Percentiles rank a stretch among this genome's conserved stretches.
phyloP scores from a whole-genome alignment of 768 basidiomycete genomes.

The Gymnopilus dilepis region DNA sequence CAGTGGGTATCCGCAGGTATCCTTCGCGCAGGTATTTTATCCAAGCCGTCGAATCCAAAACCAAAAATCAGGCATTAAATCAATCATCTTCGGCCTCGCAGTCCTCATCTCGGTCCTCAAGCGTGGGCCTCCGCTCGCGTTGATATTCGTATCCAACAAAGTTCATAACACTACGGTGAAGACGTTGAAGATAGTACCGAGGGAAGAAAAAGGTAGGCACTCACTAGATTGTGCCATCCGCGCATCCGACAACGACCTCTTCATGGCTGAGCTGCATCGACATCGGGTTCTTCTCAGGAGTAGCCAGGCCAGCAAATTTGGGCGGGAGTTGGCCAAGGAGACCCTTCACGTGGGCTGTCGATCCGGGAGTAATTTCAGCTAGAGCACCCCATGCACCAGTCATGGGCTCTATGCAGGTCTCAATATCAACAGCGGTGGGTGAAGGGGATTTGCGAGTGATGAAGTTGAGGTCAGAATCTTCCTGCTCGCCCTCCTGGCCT shows the following conservation, averaged over 20 bases:
- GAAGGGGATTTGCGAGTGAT: constrained; percentile 28
- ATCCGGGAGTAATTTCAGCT: constrained; percentile 38
- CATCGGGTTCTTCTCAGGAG: constrained; percentile 94
- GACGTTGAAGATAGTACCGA: neutral
- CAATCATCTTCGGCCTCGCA: constrained; percentile 1
- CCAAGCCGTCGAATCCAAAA: neutral
- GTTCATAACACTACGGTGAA: constrained; percentile 34
- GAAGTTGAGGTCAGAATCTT: constrained; percentile 36
- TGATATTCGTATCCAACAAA: constrained; percentile 38
- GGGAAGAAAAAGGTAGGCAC: constrained; percentile 38
- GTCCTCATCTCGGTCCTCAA: constrained; percentile 14
- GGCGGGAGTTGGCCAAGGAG: constrained; percentile 63
- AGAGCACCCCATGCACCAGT: constrained; percentile 79
- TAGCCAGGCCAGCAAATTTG: constrained; percentile 80
- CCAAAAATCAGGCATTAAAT: too few relatives aligned
- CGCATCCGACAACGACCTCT: constrained; percentile 90
- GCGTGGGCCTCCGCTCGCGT: constrained; percentile 17
- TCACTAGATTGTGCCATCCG: constrained; percentile 91
- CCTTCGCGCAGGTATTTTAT: neutral
- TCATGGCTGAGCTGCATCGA: constrained; percentile 91
- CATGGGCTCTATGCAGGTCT: constrained; percentile 67
- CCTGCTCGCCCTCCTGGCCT: constrained; percentile 30
- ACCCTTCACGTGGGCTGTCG: constrained; percentile 55
- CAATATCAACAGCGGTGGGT: constrained; percentile 58
- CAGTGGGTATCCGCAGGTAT: neutral